Conservation (phyloP, 768 basidiomycete species). For the Leccinum subtestaceum region DNA sequence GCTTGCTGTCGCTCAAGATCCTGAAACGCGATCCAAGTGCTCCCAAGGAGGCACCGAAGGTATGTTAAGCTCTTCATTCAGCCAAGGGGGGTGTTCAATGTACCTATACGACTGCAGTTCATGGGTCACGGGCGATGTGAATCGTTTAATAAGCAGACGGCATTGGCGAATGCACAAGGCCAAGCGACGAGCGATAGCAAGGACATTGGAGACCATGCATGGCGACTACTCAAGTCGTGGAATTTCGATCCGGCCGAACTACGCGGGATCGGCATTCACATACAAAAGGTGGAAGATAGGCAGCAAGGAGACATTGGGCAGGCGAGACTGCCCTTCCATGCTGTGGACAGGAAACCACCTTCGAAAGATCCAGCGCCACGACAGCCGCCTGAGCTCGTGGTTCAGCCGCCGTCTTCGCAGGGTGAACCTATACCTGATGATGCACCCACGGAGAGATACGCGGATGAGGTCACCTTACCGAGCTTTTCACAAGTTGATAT, state of each 20-base stretch:
- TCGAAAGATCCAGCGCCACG: constrained; percentile 5
- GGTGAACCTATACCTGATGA: constrained; percentile 18
- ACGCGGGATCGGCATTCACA: constrained; percentile 89
- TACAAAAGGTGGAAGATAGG: constrained; percentile 77
- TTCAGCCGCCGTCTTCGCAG: constrained; percentile 36
- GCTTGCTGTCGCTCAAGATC: constrained; percentile 79
- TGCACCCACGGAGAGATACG: constrained; percentile 10
- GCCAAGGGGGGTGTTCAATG: neutral
- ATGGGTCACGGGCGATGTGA: constrained; percentile 89
- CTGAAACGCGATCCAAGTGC: constrained; percentile 85
- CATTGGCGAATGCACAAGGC: constrained; percentile 58
- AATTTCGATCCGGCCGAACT: constrained; percentile 81
- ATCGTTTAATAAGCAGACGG: constrained; percentile 70
- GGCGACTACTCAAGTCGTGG: constrained; percentile 69
- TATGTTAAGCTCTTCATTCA: constrained; percentile 29
- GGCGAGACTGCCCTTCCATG: constrained; percentile 56
- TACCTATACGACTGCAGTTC: constrained; percentile 48
- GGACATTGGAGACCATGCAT: constrained; percentile 73
- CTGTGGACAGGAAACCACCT: constrained; percentile 4
- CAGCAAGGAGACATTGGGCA: constrained; percentile 49
- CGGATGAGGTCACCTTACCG: constrained; percentile 45
- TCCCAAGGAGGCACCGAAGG: constrained; percentile 89
- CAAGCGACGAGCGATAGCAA: constrained; percentile 69
- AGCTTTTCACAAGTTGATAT: constrained; percentile 75
- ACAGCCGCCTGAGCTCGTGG: constrained; percentile 20